phyloP scores from a whole-genome alignment of 495 filamentous ascomycete genomes.

The Neurospora sp. region DNA sequence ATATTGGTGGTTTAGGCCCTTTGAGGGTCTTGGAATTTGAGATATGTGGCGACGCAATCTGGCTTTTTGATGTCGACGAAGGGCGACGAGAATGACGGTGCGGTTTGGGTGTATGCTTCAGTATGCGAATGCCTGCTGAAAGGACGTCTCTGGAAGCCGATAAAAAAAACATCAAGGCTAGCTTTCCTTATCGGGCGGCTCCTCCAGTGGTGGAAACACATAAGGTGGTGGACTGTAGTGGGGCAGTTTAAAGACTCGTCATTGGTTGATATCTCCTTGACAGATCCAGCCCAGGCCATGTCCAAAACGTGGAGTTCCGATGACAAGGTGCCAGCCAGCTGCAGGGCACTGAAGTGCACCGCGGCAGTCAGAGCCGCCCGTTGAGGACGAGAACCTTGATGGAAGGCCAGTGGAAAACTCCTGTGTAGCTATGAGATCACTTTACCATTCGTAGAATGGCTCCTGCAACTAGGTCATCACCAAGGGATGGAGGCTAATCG shows the following conservation, averaged over 20 bases:
- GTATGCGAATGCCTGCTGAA: not conserved
- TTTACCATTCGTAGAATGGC: not conserved
- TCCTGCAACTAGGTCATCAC: not conserved
- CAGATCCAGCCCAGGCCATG: not conserved
- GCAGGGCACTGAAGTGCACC: not conserved
- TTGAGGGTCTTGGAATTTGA: constrained; percentile 16
- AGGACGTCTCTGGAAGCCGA: not conserved
- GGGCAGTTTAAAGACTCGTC: not conserved
- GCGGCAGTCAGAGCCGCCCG: not conserved
- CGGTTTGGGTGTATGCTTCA: not conserved
- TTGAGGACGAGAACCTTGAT: not conserved
- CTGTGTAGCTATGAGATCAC: not conserved
- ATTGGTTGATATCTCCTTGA: not conserved
- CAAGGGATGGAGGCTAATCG: not conserved
- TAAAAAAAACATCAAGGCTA: constrained; percentile 5
- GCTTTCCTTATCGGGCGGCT: not conserved
- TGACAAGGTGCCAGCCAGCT: not conserved
- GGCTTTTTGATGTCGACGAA: not conserved
- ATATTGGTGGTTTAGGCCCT: constrained; percentile 22
- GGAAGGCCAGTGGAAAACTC: not conserved
- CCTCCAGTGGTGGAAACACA: not conserved
- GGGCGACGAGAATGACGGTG: not conserved
- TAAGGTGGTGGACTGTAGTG: not conserved
- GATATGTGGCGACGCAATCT: not conserved
- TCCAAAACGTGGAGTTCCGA: not conserved